Conservation (phyloP, 495 filamentous ascomycete genomes). For the Aspergillus steynii region DNA sequence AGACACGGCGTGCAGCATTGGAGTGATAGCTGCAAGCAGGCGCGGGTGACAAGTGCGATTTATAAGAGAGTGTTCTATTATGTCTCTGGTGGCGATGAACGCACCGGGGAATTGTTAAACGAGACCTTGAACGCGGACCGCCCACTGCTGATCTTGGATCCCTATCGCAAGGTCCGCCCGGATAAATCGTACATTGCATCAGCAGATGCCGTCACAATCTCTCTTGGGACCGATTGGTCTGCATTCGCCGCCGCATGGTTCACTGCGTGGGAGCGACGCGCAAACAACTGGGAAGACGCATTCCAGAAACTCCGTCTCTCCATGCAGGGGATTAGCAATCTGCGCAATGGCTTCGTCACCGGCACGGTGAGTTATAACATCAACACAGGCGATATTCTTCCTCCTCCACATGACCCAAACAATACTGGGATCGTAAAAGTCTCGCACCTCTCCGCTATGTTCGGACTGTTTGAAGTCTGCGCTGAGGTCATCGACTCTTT, state of each 20-base stretch:
- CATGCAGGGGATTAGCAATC: constrained; percentile 37
- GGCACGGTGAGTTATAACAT: constrained; percentile 44
- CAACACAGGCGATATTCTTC: constrained; percentile 33
- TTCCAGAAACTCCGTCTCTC: constrained; percentile 35
- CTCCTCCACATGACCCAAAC: constrained; percentile 40
- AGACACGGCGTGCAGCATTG: constrained; percentile 54
- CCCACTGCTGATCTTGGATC: constrained; percentile 44
- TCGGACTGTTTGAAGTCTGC: constrained; percentile 48
- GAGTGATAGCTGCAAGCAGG: constrained; percentile 52
- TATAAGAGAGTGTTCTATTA: constrained; percentile 49
- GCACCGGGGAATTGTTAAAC: constrained; percentile 44
- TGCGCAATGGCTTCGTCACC: constrained; percentile 50
- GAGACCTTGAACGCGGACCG: constrained; percentile 41
- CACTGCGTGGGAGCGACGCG: constrained; percentile 48
- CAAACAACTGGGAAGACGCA: constrained; percentile 42
- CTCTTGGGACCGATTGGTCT: constrained; percentile 50
- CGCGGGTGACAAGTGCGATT: constrained; percentile 33
- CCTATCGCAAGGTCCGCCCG: constrained; percentile 46
- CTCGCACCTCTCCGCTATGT: constrained; percentile 47
- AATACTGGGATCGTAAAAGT: constrained; percentile 43
- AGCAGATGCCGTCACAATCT: constrained; percentile 33
- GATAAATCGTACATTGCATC: constrained; percentile 39
- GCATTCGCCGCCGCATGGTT: constrained; percentile 47
- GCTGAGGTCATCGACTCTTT: constrained; percentile 39
- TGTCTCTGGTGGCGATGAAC: constrained; percentile 44